phyloP scores from a whole-genome alignment of 192 early-diverging fungal species.

The Umbelopsis ramanniana region DNA sequence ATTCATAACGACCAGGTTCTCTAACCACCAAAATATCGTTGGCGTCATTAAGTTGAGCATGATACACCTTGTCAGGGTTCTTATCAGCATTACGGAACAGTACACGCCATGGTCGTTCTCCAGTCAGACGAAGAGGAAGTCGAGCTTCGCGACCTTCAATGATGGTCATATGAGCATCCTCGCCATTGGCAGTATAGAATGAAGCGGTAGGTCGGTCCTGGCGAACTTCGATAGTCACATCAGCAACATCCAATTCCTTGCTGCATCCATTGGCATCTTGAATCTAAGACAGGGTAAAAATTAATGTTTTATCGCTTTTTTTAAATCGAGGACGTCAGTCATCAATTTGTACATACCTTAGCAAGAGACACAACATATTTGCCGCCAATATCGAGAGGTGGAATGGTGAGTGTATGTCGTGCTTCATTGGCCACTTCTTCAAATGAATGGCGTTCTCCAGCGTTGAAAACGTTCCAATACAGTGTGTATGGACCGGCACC shows the following conservation, averaged over 20 bases:
- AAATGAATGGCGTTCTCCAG: conserved; percentile 27
- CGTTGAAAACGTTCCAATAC: conserved; percentile 38
- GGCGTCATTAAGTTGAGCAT: conserved; percentile 26
- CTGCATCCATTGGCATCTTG: conserved; percentile 45
- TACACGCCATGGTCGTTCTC: conserved; percentile 47
- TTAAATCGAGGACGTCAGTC: too few species aligned
- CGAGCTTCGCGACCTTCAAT: conserved; percentile 35
- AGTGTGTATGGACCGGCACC: conserved; percentile 45
- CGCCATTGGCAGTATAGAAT: conserved; percentile 32
- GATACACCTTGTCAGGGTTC: conserved; percentile 7
- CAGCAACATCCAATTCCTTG: conserved; percentile 39
- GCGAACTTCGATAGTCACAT: conserved; percentile 48
- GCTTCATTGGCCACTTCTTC: conserved; percentile 33
- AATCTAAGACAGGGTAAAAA: conserved; percentile 24
- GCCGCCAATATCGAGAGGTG: conserved; percentile 40
- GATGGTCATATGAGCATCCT: conserved; percentile 26
- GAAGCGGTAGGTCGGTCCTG: conserved; percentile 47
- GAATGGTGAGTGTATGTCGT: conserved; percentile 35
- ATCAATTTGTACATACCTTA: conserved; percentile 37
- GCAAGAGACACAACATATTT: conserved; percentile 44
- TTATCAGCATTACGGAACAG: conserved; percentile 36
- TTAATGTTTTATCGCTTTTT: too few species aligned
- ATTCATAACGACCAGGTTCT: conserved; percentile 44
- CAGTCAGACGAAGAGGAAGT: conserved; percentile 49
- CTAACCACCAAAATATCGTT: conserved; percentile 37